Conservation (phyloP, 176 grass and related monocot genomes). For the Alloteropsis semialata region DNA sequence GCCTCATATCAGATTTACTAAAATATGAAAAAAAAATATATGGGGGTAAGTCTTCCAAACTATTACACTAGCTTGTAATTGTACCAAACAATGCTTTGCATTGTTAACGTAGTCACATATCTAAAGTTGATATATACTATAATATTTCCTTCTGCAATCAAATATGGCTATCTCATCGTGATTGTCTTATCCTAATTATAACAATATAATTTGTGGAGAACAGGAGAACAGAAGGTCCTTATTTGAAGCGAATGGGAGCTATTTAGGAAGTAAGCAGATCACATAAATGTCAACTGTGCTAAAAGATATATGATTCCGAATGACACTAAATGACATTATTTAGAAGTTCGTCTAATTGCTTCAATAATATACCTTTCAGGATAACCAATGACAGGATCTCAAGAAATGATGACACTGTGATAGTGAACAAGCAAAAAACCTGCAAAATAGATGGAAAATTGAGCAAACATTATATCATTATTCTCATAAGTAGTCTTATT, state of each 20-base stretch:
- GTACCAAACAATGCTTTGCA: background rate
- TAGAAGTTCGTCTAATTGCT: conserved; percentile 23
- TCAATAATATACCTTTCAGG: conserved; percentile 67
- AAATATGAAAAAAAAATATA: background rate
- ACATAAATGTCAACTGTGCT: background rate
- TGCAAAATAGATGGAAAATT: conserved; percentile 41
- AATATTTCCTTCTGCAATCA: background rate
- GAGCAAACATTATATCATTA: background rate
- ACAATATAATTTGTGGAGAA: background rate
- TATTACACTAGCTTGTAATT: conserved; percentile 8
- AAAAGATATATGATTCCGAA: conserved; percentile 12
- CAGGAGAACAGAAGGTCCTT: background rate
- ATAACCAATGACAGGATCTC: conserved; percentile 73
- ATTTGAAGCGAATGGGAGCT: background rate
- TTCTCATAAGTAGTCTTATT: conserved; percentile 9
- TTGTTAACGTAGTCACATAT: too few species aligned
- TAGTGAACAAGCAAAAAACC: conserved; percentile 84
- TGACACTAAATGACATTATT: background rate
- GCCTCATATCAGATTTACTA: conserved; percentile 11
- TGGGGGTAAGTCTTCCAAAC: background rate
- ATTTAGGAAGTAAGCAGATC: conserved; percentile 5
- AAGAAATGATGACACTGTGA: conserved; percentile 58
- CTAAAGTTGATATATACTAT: background rate
- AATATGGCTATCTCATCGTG: background rate
- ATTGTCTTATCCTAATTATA: background rate